Conservation (phyloP, 2,329 filamentous ascomycete genomes). For the Lasiodiplodia theobromae region DNA sequence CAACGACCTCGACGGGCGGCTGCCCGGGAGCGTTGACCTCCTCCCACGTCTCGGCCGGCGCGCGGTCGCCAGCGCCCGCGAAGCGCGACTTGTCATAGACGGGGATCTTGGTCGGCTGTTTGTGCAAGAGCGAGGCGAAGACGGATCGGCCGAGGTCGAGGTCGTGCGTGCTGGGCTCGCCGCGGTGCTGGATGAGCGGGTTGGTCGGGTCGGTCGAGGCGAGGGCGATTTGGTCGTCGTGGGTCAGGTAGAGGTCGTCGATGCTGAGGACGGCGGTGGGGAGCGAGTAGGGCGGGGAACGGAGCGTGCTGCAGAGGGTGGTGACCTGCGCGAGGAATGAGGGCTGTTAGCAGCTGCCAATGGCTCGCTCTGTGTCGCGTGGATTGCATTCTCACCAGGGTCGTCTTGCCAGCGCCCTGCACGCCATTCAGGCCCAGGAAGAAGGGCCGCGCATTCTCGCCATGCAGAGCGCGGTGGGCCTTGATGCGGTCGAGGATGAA, state of each 20-base stretch:
- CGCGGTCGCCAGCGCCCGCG: constrained; percentile 77
- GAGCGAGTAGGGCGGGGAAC: constrained; percentile 63
- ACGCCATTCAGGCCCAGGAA: constrained; percentile 87
- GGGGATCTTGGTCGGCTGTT: constrained; percentile 68
- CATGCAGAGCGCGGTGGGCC: constrained; percentile 51
- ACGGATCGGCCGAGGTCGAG: constrained; percentile 68
- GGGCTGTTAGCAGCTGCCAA: background rate
- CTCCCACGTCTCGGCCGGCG: constrained; percentile 68
- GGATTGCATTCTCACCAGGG: constrained; percentile 63
- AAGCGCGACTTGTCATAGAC: constrained; percentile 85
- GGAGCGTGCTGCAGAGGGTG: constrained; percentile 68
- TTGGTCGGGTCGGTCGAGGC: constrained; percentile 72
- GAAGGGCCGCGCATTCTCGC: constrained; percentile 64
- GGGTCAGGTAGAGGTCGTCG: constrained; percentile 87
- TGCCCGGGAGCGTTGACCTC: constrained; percentile 63
- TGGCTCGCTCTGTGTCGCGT: background rate
- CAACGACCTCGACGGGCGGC: constrained; percentile 67
- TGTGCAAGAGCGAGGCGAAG: constrained; percentile 64
- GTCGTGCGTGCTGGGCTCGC: constrained; percentile 86
- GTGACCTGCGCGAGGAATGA: constrained; percentile 57
- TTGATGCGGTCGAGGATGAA: constrained; percentile 72
- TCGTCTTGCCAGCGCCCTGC: constrained; percentile 89
- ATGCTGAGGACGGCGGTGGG: constrained; percentile 78
- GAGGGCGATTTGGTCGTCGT: constrained; percentile 70
- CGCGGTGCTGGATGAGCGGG: constrained; percentile 78